These are phyloP conservation scores for Phytophthora idaei DNA, from an alignment of 352 stramenopile genomes.

Conservation along the genomic window DNA sequence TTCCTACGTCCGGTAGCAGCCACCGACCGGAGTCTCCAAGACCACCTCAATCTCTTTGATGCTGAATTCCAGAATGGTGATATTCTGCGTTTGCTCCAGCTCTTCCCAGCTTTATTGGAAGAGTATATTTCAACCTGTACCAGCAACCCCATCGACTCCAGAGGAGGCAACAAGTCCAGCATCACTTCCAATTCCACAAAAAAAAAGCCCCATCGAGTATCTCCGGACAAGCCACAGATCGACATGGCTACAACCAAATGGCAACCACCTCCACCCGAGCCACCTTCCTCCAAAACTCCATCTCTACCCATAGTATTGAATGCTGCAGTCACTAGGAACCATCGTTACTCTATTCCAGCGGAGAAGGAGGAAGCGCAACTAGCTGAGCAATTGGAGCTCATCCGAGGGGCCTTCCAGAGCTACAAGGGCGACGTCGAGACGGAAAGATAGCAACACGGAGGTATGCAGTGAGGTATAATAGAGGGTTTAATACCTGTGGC, in stretches of 20 bases:
- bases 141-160: neutral
- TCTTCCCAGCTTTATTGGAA: conserved; percentile 59
- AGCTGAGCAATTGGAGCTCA: conserved; percentile 44
- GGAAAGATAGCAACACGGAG: neutral
- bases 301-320: neutral
- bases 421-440: conserved; percentile 17
- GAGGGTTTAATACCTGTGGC: too few relatives aligned
- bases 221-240: conserved; percentile 1
- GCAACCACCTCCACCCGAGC: neutral
- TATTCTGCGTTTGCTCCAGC: conserved; percentile 48
- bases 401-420: conserved; percentile 42
- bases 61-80: conserved; percentile 38
- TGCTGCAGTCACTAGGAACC: neutral
- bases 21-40: conserved; percentile 20
- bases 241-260: conserved; percentile 7
- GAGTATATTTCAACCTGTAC: conserved; percentile 36
- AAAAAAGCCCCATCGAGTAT: neutral
- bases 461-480: neutral
- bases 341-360: neutral
- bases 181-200: neutral
- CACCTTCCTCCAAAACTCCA: neutral
- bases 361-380: conserved; percentile 26
- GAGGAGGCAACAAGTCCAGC: neutral
- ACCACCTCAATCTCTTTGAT: conserved; percentile 25
- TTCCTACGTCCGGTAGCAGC: conserved; percentile 19